Evolutionary conservation across 345 rosid genomes (phyloP).

Genomic region (Ceriops zippeliana): DNA sequence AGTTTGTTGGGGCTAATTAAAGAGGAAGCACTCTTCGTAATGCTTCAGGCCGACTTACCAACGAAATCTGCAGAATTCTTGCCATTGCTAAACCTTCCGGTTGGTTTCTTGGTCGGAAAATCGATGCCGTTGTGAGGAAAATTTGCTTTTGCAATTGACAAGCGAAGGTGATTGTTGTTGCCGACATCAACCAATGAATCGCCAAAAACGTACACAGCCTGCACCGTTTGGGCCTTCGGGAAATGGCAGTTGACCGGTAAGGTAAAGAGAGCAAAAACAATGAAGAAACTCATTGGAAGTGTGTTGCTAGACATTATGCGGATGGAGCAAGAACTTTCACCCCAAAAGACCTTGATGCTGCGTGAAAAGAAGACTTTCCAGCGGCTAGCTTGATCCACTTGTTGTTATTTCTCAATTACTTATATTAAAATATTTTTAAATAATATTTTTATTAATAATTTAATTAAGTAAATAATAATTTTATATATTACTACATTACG

Average conservation of each 20-base stretch:
- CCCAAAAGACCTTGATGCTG: too few species aligned
- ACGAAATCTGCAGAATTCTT: constrained; percentile 56
- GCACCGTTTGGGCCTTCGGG: constrained; percentile 32
- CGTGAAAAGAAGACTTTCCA: too few species aligned
- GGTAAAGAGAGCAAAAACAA: not conserved
- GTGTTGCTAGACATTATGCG: not conserved
- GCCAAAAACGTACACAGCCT: constrained; percentile 43
- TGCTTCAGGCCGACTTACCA: constrained; percentile 22
- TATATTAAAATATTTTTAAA: too few species aligned
- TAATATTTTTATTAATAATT: too few species aligned
- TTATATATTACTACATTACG: too few species aligned
- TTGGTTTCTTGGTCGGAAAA: constrained; percentile 39
- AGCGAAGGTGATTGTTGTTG: constrained; percentile 38
- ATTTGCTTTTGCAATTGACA: constrained; percentile 43
- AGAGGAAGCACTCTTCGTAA: too few species aligned
- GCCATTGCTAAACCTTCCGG: constrained; percentile 57
- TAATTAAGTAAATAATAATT: too few species aligned
- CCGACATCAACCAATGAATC: constrained; percentile 57
- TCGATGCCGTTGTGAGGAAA: constrained; percentile 52
- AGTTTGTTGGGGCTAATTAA: too few species aligned
- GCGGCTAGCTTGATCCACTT: too few species aligned
- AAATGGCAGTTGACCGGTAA: not conserved
- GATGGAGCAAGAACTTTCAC: too few species aligned
- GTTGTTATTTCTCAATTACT: too few species aligned
- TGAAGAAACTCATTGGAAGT: not conserved